Evolutionary conservation across 257 asterid genomes (phyloP).

Genomic region (Handroanthus guayacan): DNA sequence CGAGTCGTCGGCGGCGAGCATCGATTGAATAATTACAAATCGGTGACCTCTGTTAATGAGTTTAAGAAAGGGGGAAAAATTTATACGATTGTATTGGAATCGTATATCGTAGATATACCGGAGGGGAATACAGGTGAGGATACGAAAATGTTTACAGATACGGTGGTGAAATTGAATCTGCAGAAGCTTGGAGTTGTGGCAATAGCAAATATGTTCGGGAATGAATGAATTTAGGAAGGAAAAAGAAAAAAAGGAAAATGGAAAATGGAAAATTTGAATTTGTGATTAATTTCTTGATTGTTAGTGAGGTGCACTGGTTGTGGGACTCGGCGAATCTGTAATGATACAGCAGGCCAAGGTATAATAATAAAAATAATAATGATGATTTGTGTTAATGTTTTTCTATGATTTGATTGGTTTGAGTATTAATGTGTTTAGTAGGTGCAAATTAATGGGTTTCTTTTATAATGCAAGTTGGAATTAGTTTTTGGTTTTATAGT

Average conservation of each 20-base stretch:
- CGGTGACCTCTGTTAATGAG: slow-evolving; percentile 77
- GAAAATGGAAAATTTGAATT: too few species aligned
- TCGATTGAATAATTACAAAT: slow-evolving; percentile 70
- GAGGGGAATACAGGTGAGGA: slow-evolving; percentile 85
- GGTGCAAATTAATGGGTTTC: neutral
- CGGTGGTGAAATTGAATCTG: slow-evolving; percentile 78
- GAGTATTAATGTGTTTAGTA: neutral
- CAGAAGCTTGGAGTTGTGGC: slow-evolving; percentile 83
- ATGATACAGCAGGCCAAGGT: slow-evolving; percentile 14
- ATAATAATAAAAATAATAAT: neutral
- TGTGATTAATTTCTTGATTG: neutral
- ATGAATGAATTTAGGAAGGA: slow-evolving; percentile 23
- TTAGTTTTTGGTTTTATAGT: too few species aligned
- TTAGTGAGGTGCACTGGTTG: too few species aligned
- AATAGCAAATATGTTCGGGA: slow-evolving; percentile 39
- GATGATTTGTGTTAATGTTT: neutral
- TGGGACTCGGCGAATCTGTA: slow-evolving; percentile 22
- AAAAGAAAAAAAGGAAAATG: too few species aligned
- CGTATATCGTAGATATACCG: slow-evolving; percentile 86
- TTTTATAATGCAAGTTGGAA: slow-evolving; percentile 15
- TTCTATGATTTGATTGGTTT: neutral
- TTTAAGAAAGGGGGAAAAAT: slow-evolving; percentile 38
- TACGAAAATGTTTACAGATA: slow-evolving; percentile 79
- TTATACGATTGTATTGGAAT: slow-evolving; percentile 75
- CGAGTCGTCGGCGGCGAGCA: slow-evolving; percentile 92